phyloP scores from a whole-genome alignment of 208 protist species.

The Lotmaria passim region DNA sequence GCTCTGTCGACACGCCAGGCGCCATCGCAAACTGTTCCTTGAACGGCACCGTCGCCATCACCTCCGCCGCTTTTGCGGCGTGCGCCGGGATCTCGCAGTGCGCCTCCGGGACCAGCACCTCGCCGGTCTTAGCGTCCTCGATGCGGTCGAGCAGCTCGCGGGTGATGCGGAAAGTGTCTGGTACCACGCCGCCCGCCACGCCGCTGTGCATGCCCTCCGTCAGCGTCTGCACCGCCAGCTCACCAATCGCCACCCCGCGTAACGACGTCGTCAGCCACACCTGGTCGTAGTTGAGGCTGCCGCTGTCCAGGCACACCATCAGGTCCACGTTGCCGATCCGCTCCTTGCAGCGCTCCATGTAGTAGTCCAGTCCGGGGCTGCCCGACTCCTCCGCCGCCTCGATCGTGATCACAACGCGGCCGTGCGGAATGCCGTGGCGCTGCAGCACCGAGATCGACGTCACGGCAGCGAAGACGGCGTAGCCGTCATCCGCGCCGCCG shows the following conservation, averaged over 20 bases:
- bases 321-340: conserved; percentile 84
- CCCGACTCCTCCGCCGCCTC: conserved; percentile 94
- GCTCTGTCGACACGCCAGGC: conserved; percentile 42
- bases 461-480: conserved; percentile 84
- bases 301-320: conserved; percentile 96
- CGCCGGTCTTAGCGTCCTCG: conserved; percentile 93
- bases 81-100: conserved; percentile 86
- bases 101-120: conserved; percentile 84
- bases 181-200: conserved; percentile 92
- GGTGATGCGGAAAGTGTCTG: conserved; percentile 94
- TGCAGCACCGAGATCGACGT: conserved; percentile 76
- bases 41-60: conserved; percentile 66
- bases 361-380: conserved; percentile 84
- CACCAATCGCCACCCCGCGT: conserved; percentile 86
- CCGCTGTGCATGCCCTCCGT: conserved; percentile 94
- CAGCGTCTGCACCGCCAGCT: conserved; percentile 84
- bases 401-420: conserved; percentile 84
- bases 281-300: conserved; percentile 94
- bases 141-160: conserved; percentile 88
- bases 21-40: conserved; percentile 65
- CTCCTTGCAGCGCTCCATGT: conserved; percentile 66
- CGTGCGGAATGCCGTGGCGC: conserved; percentile 82
- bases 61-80: too few relatives aligned
- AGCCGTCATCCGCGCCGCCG: conserved; percentile 92
- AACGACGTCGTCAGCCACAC: conserved; percentile 95